phyloP scores from a whole-genome alignment of 2,329 filamentous ascomycete species.

The Cytospora piceicola region DNA sequence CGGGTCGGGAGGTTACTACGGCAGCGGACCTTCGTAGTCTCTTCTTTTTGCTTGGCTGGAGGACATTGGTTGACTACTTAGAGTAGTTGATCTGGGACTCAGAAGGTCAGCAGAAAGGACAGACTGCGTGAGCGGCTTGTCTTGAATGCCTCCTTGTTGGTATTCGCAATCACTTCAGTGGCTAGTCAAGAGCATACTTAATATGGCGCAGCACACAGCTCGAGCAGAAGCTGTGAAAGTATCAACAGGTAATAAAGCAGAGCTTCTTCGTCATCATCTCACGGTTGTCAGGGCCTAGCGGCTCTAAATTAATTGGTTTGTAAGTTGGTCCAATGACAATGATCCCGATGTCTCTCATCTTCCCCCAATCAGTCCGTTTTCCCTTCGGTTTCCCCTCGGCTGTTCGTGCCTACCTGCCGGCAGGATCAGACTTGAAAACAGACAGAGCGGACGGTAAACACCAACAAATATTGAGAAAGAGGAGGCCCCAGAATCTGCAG shows the following conservation, averaged over 20 bases:
- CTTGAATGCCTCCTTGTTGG: not conserved
- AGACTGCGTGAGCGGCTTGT: not conserved
- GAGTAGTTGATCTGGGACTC: not conserved
- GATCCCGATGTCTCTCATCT: not conserved
- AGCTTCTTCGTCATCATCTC: not conserved
- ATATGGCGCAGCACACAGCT: not conserved
- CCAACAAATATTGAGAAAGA: not conserved
- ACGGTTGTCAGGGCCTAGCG: not conserved
- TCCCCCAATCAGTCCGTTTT: constrained; percentile 6
- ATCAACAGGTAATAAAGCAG: not conserved
- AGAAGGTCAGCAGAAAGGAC: not conserved
- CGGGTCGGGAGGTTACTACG: not conserved
- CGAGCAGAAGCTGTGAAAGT: not conserved
- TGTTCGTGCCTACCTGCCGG: constrained; percentile 15
- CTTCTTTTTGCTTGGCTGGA: not conserved
- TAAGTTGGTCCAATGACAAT: not conserved
- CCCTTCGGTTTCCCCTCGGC: constrained; percentile 7
- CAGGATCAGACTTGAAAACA: not conserved
- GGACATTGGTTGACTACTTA: not conserved
- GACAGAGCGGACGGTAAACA: not conserved
- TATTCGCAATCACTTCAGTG: not conserved
- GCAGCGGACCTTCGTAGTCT: not conserved
- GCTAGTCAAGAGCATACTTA: not conserved
- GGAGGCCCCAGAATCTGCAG: not conserved
- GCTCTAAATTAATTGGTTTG: not conserved